A percentile compares a stretch with the other conserved stretches of the same genome.
Conservation (phyloP, 2,329 filamentous ascomycete genomes). For the Alternaria triticimaculans region DNA sequence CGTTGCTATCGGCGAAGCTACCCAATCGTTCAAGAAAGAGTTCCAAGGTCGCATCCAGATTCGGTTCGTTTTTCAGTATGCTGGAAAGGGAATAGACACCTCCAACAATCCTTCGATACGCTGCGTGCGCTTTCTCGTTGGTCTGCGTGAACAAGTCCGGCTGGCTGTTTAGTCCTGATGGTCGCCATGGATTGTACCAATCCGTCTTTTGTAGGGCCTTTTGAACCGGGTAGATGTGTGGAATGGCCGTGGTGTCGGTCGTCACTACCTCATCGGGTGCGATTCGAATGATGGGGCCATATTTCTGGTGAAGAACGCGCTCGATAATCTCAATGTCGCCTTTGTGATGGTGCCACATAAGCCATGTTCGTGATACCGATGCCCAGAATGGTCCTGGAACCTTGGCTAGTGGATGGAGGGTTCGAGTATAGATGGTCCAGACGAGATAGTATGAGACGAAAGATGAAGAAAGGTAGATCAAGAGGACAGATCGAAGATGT, state of each 20-base stretch:
- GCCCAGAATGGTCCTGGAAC: constrained; percentile 33
- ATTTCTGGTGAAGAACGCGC: constrained; percentile 20
- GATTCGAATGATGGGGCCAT: constrained; percentile 56
- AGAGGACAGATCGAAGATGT: neutral
- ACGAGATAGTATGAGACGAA: constrained; percentile 10
- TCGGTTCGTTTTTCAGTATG: constrained; percentile 21
- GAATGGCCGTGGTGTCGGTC: constrained; percentile 21
- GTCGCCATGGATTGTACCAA: constrained; percentile 32
- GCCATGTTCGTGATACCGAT: constrained; percentile 32
- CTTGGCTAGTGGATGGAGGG: constrained; percentile 28
- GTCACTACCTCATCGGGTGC: constrained; percentile 50
- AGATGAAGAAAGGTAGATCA: constrained; percentile 2
- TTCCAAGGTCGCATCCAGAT: constrained; percentile 16
- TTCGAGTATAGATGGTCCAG: constrained; percentile 24
- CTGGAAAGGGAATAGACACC: constrained; percentile 23
- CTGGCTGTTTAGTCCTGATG: constrained; percentile 15
- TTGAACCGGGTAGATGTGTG: constrained; percentile 26
- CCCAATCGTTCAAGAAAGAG: constrained; percentile 20
- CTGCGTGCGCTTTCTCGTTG: constrained; percentile 19
- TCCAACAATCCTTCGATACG: constrained; percentile 18
- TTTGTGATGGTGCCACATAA: constrained; percentile 27
- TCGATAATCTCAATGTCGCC: constrained; percentile 28
- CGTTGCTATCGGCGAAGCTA: constrained; percentile 16
- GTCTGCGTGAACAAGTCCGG: constrained; percentile 26
- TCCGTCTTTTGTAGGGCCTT: constrained; percentile 31